Evolutionary conservation across 495 filamentous ascomycete genomes (phyloP).

Genomic region (Penicillium samsonianum): DNA sequence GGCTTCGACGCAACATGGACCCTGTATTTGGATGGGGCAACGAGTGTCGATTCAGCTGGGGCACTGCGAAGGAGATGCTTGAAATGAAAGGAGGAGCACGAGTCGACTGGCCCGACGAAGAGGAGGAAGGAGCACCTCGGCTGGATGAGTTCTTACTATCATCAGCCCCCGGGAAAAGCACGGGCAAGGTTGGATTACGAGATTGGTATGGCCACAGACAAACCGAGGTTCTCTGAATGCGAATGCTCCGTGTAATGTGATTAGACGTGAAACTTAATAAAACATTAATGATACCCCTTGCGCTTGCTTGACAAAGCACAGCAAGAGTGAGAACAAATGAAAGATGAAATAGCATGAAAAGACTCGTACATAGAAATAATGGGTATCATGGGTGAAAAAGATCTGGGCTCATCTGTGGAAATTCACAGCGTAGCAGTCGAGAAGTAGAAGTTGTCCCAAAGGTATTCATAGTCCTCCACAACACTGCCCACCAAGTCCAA

Average conservation of each 20-base stretch:
- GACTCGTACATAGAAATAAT: slow-evolving; percentile 16
- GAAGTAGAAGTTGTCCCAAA: slow-evolving; percentile 99
- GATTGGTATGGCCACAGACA: slow-evolving; percentile 47
- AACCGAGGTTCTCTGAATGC: slow-evolving; percentile 33
- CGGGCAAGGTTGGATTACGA: slow-evolving; percentile 34
- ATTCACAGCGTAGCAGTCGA: slow-evolving; percentile 65
- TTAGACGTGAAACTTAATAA: slow-evolving; percentile 25
- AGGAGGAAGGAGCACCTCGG: slow-evolving; percentile 61
- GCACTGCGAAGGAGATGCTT: slow-evolving; percentile 88
- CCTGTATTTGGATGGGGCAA: slow-evolving; percentile 93
- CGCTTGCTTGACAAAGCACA: slow-evolving; percentile 5
- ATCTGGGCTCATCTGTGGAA: not conserved
- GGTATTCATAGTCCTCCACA: slow-evolving; percentile 91
- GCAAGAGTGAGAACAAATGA: slow-evolving; percentile 17
- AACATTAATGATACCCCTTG: slow-evolving; percentile 33
- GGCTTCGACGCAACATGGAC: slow-evolving; percentile 86
- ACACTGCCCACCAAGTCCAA: slow-evolving; percentile 78
- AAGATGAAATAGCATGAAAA: not conserved
- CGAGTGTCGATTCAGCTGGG: slow-evolving; percentile 93
- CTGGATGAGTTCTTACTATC: slow-evolving; percentile 72
- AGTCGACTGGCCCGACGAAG: slow-evolving; percentile 82
- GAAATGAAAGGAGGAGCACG: slow-evolving; percentile 64
- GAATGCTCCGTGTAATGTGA: slow-evolving; percentile 2
- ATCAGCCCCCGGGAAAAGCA: slow-evolving; percentile 25
- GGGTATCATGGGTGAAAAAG: slow-evolving; percentile 30